Evolutionary conservation across 352 stramenopile species (phyloP), one percentile per base, ranked within the genome.

Genomic region (Phytophthora kernoviae): DNA sequence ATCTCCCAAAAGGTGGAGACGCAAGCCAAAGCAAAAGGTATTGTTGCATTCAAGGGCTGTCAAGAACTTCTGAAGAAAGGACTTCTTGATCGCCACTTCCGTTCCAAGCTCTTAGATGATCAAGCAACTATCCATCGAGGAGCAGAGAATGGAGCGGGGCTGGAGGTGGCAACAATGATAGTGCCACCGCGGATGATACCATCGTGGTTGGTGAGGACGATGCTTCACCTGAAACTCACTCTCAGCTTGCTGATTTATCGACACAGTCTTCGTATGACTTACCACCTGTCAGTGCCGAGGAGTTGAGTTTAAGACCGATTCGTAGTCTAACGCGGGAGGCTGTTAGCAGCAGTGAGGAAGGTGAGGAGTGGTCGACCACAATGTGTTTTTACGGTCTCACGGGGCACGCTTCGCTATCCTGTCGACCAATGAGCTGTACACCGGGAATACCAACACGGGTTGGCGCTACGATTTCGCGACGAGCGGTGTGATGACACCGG

Each of bases 201-300:
- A 71, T 77, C 20, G 52, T 80, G 20, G 56, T 82, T 32, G 68
- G 43, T 40, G 68, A 70, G 22, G 57, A 66, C 12, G 68, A 71
- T 14, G 60, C 70, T 45, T 22, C 22, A 3, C 58, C 59, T 7
- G 43, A 43, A 4, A 52, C 5, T 12, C 45, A 56, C 5, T 9
- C 45, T 6, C 77, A 84, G 39, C 58, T 92, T n/a, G 52, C 59
- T 36, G 87, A 96, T 63, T 41, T 94, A 32, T 89, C 77, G 46
- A 90, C 82, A 6, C 87, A 96, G 44, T 90, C 85, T 43, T 91
- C 81, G 22, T 96, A 96, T 47, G 87, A 96, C 58, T 62, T 96
- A 32, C 87, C 87, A 0, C 83, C 87, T 6, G 81, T 90, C n/a
- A 92, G 81, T 56, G 87, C 84, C 0, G 65, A 54, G 1, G 84